These are phyloP conservation scores for Phytophthora colocasiae DNA, from an alignment of 352 stramenopile genomes.

Conservation along the genomic window DNA sequence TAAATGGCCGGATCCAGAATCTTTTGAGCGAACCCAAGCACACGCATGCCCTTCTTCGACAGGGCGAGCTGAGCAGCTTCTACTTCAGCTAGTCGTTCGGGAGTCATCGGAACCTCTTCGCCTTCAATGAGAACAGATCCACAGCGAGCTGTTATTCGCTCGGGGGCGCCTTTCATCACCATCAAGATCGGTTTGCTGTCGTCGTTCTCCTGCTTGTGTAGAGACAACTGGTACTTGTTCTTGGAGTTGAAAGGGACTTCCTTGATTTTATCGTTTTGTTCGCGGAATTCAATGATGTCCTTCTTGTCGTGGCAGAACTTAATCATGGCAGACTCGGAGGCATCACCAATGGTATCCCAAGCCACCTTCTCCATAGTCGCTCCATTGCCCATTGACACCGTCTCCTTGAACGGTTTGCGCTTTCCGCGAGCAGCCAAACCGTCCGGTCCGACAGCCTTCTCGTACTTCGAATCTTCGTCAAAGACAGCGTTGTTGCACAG, in stretches of 20 bases:
- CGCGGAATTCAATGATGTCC: constrained; percentile 77
- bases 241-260: constrained; percentile 88
- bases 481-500: constrained; percentile 90
- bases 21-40: constrained; percentile 74
- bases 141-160: constrained; percentile 95
- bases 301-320: constrained; percentile 89
- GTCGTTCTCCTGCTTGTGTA: constrained; percentile 85
- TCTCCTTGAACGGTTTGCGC: constrained; percentile 68
- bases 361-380: constrained; percentile 54
- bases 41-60: constrained; percentile 77
- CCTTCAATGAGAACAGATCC: constrained; percentile 73
- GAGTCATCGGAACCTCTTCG: constrained; percentile 87
- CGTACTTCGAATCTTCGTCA: constrained; percentile 77
- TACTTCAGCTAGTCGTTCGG: constrained; percentile 88
- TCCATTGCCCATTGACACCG: constrained; percentile 48
- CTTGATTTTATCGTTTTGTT: constrained; percentile 77
- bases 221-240: constrained; percentile 88
- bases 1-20: constrained; percentile 59
- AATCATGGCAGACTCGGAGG: constrained; percentile 87
- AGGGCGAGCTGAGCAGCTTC: constrained; percentile 56
- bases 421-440: constrained; percentile 54
- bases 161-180: constrained; percentile 97
- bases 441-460: constrained; percentile 55
- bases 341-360: constrained; percentile 80
- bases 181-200: constrained; percentile 66